A percentile compares a stretch with the other conserved stretches of the same genome.
These are phyloP conservation scores for Trichoderma pleuroti DNA, from an alignment of 2,329 filamentous ascomycete species.

Conservation along the genomic window DNA sequence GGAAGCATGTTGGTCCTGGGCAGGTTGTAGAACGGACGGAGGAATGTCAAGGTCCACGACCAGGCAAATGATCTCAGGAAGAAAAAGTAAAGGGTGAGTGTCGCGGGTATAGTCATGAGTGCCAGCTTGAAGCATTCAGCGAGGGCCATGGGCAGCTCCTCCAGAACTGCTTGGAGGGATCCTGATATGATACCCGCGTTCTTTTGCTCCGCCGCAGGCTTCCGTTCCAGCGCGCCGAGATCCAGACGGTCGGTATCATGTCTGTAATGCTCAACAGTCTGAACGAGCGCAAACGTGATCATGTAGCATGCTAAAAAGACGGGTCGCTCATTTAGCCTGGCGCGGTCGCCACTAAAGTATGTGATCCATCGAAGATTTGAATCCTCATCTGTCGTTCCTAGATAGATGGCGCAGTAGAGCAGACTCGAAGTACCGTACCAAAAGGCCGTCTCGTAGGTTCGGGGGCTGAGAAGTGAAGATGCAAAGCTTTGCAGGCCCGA, in stretches of 20 bases:
- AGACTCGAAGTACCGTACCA: constrained; percentile 77
- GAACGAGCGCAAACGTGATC: constrained; percentile 62
- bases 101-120: constrained; percentile 40
- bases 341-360: constrained; percentile 65
- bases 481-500: constrained; percentile 64
- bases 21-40: constrained; percentile 71
- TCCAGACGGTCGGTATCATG: constrained; percentile 68
- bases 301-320: constrained; percentile 75
- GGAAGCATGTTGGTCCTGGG: constrained; percentile 66
- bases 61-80: constrained; percentile 63
- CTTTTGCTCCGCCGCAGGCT: constrained; percentile 24
- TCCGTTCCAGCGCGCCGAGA: constrained; percentile 29
- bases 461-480: constrained; percentile 53
- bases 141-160: constrained; percentile 40
- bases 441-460: constrained; percentile 65
- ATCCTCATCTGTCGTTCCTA: constrained; percentile 62
- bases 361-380: constrained; percentile 71
- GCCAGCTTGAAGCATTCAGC: constrained; percentile 39
- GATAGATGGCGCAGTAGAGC: constrained; percentile 76
- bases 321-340: constrained; percentile 79
- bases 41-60: constrained; percentile 66
- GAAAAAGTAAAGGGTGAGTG: constrained; percentile 57
- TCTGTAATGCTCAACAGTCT: constrained; percentile 67
- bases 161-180: constrained; percentile 35
- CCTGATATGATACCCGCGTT: constrained; percentile 26